Evolutionary conservation across 352 stramenopile species (phyloP), one percentile per base, ranked within the genome.

Genomic region (Globisporangium irregulare): DNA sequence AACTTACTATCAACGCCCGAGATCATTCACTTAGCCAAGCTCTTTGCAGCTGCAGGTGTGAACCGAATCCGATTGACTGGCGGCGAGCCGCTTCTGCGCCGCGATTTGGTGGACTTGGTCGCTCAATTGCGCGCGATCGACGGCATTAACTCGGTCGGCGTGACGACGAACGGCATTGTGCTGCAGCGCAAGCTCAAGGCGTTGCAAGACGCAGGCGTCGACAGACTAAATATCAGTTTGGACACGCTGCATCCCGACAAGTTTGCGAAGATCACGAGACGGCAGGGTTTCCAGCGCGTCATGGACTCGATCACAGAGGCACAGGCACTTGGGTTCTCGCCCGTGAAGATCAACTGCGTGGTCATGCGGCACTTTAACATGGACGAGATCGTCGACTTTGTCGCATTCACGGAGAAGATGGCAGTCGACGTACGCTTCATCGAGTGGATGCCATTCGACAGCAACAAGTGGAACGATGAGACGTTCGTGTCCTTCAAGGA

Each of bases 391-490:
- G 68, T 85, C 14, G 94, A 98, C 71, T 99, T 99, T 84, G 91
- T 98, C 38, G 78, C 80, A n/a, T 90, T 99, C 56, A 97, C 93
- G 6, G 73, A 90, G 43, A 70, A 92, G 7, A 79, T 87, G 48
- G 76, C 78, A 29, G 79, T 99, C 12, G 91, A 99, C 63, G 88
- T 99, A 51, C 91, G 97, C 32, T 99, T 99, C 73, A 99, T 99
- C 71, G 97, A 99, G 86, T 99, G 96, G 93, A 99, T 99, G 97
- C 97, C 97, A 14, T 99, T 99, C 68, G 93, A 98, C 73, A 95
- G 95, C 73, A 99, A 99, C 78, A 78, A 85, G 46, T 99, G 97
- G 97, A 93, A 96, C 66, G 84, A 93, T 59, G 74, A 84, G 55
- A 93, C 86, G 50, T 98, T 99, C 72, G 81, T 99, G 8, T 87